Percentiles rank a stretch among this genome's conserved stretches.
Evolutionary conservation across 495 filamentous ascomycete species (phyloP).

Genomic region (Aspergillus diversus): DNA sequence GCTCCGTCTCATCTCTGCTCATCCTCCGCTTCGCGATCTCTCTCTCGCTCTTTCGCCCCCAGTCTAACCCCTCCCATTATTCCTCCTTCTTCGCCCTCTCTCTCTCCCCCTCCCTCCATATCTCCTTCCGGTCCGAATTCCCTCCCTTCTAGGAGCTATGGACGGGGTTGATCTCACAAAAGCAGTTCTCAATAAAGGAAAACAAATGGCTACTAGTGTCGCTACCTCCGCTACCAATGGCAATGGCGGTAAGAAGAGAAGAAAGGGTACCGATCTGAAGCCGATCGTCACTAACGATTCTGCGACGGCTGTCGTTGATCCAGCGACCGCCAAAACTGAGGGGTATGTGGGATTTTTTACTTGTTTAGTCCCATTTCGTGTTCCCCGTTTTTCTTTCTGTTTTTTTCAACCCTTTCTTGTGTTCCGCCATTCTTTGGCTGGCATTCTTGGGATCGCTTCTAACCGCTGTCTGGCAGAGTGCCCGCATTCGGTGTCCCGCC

Average conservation of each 20-base stretch:
- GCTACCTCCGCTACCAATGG: constrained; percentile 64
- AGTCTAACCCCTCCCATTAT: constrained; percentile 16
- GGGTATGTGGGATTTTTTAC: constrained; percentile 45
- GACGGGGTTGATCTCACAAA: constrained; percentile 77
- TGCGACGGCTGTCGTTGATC: constrained; percentile 39
- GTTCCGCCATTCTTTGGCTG: constrained; percentile 31
- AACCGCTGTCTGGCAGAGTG: constrained; percentile 38
- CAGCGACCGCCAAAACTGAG: constrained; percentile 50
- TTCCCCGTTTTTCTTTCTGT: constrained; percentile 31
- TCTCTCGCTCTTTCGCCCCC: constrained; percentile 25
- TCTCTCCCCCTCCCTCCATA: constrained; percentile 18
- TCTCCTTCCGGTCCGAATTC: constrained; percentile 9
- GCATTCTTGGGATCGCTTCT: constrained; percentile 20
- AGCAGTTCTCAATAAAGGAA: constrained; percentile 76
- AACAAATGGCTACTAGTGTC: constrained; percentile 65
- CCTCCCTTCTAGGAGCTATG: constrained; percentile 51
- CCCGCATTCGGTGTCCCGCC: constrained; percentile 48
- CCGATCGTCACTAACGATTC: constrained; percentile 87
- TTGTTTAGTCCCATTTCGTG: constrained; percentile 31
- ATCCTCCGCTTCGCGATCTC: constrained; percentile 24
- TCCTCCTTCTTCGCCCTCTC: constrained; percentile 15
- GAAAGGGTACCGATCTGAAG: constrained; percentile 82
- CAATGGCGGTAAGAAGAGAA: constrained; percentile 77
- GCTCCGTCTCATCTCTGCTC: constrained; percentile 17
- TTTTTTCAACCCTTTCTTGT: constrained; percentile 27